These are phyloP conservation scores for Epichloe typhina DNA, from an alignment of 2,329 filamentous ascomycete genomes.

Conservation along the genomic window DNA sequence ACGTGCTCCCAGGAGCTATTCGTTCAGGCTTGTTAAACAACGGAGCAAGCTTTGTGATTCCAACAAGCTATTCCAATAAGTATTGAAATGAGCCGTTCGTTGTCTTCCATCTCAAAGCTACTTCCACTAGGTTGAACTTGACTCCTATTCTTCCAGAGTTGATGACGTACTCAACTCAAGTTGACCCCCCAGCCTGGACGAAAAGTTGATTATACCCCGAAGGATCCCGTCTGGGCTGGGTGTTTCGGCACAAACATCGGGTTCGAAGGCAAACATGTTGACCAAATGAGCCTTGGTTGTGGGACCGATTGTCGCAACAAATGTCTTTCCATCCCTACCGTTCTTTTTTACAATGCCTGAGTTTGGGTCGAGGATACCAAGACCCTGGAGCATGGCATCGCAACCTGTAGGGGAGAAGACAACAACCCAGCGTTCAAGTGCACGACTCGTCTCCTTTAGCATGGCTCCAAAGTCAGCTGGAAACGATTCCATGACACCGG, in stretches of 20 bases:
- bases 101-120: not conserved
- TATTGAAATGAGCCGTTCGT: not conserved
- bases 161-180: not conserved
- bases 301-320: constrained; percentile 80
- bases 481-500: constrained; percentile 70
- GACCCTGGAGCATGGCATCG: constrained; percentile 41
- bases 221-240: constrained; percentile 73
- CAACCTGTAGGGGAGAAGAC: constrained; percentile 59
- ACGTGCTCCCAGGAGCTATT: too few species aligned
- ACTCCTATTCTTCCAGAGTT: not conserved
- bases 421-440: constrained; percentile 52
- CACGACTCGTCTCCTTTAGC: constrained; percentile 31
- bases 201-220: constrained; percentile 42
- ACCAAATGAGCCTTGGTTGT: constrained; percentile 70
- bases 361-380: constrained; percentile 37
- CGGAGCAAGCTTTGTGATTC: too few species aligned
- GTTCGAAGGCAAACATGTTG: constrained; percentile 49
- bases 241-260: constrained; percentile 67
- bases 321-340: constrained; percentile 32
- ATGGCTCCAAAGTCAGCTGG: constrained; percentile 45
- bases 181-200: not conserved
- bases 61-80: too few species aligned
- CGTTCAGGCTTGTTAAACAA: too few species aligned
- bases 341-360: constrained; percentile 25
- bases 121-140: not conserved